phyloP scores from a whole-genome alignment of 2,329 filamentous ascomycete species.

The Huntiella decipiens region DNA sequence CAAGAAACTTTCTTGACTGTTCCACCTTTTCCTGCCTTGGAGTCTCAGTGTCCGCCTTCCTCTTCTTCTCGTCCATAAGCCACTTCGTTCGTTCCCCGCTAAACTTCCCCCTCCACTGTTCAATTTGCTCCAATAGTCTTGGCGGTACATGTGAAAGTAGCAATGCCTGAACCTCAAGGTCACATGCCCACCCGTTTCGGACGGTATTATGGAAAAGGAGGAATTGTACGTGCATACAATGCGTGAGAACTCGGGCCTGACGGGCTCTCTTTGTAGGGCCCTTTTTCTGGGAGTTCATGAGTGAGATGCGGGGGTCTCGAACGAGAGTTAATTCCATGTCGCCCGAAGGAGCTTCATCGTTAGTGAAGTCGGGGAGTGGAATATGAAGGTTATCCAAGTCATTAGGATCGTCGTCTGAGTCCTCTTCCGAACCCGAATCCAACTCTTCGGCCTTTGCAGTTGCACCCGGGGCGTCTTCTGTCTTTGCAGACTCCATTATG shows the following conservation, averaged over 20 bases:
- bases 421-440: slow-evolving; percentile 21
- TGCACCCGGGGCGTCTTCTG: not conserved
- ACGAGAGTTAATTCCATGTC: slow-evolving; percentile 58
- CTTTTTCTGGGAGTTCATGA: slow-evolving; percentile 52
- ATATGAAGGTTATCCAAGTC: slow-evolving; percentile 46
- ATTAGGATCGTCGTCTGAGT: slow-evolving; percentile 42
- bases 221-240: slow-evolving; percentile 74
- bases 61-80: slow-evolving; percentile 19
- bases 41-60: slow-evolving; percentile 19
- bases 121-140: slow-evolving; percentile 50
- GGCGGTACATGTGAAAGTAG: slow-evolving; percentile 55
- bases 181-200: slow-evolving; percentile 68
- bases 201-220: slow-evolving; percentile 80
- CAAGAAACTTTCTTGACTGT: slow-evolving; percentile 41
- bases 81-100: slow-evolving; percentile 29
- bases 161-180: slow-evolving; percentile 54
- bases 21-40: slow-evolving; percentile 41
- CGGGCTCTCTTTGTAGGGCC: slow-evolving; percentile 73
- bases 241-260: slow-evolving; percentile 56
- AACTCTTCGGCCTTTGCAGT: slow-evolving; percentile 13
- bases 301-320: slow-evolving; percentile 36
- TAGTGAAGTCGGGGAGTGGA: slow-evolving; percentile 19
- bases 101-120: slow-evolving; percentile 52
- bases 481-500: slow-evolving; percentile 14
- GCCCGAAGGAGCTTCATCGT: slow-evolving; percentile 32